Evolutionary conservation across 1,284 basidiomycete species (phyloP).

Genomic region (Fomitopsis pinicola): DNA sequence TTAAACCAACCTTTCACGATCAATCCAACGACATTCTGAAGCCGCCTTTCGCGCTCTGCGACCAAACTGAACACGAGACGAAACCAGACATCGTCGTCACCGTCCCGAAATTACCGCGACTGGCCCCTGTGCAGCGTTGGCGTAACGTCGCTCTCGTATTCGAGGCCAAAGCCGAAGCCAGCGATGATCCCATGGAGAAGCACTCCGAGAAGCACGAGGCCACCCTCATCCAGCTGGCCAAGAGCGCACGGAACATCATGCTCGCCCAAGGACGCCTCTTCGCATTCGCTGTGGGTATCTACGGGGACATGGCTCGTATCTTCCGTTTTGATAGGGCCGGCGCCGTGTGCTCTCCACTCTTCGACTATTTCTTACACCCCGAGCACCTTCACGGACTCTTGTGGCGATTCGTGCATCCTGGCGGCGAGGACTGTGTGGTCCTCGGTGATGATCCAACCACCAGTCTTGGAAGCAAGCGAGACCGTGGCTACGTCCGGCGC

Average conservation of each 20-base stretch:
- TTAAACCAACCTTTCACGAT: neutral
- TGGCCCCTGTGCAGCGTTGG: neutral
- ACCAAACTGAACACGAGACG: neutral
- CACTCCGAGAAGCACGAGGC: neutral
- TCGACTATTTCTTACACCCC: slow-evolving; percentile 5
- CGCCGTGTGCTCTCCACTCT: slow-evolving; percentile 4
- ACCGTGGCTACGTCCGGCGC: neutral
- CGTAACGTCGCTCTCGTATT: neutral
- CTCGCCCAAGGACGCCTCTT: slow-evolving; percentile 8
- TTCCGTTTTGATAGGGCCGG: slow-evolving; percentile 13
- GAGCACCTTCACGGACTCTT: slow-evolving; percentile 9
- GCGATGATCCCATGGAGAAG: neutral
- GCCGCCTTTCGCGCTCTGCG: neutral
- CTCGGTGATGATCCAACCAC: slow-evolving; percentile 10
- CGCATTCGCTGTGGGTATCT: slow-evolving; percentile 11
- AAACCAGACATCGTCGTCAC: neutral
- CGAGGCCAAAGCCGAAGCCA: neutral
- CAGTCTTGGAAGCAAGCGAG: neutral
- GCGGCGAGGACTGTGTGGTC: neutral
- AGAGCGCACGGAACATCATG: slow-evolving; percentile 9
- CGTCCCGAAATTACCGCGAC: neutral
- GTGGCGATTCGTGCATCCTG: slow-evolving; percentile 13
- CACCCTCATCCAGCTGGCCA: slow-evolving; percentile 4
- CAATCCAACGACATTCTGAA: neutral
- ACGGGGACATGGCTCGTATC: slow-evolving; percentile 13